Evolutionary conservation across 1,284 basidiomycete species (phyloP), one percentile per base, ranked within the genome.

Genomic region (Cutaneotrichosporon cavernicola): DNA sequence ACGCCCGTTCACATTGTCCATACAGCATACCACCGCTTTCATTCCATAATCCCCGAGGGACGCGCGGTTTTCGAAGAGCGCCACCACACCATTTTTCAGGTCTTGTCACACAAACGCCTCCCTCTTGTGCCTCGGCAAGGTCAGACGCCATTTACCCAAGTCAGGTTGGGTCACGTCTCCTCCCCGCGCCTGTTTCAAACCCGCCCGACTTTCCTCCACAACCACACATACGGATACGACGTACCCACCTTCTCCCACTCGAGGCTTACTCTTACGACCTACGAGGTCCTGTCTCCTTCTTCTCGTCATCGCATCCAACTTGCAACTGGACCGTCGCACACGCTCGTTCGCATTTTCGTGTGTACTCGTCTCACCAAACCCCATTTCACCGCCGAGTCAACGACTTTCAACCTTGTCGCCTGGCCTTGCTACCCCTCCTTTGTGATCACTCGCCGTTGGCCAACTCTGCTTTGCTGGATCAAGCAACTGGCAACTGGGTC

Each of bases 101-200:
- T 36, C 43, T 46, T 6, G 43, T 46, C 43, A 46, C 16, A 46
- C 43, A 5, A 46, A 16, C 22, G 22, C 47, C n/a, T 10, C 2
- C 49, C 49, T 8, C 26, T 7, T 0, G 43, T 18, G 18, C 43
- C 43, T 46, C 6, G 18, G 18, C 1, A 46, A 46, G 18, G 14
- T 16, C 16, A 46, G 34, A 36, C 34, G 34, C 34, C 34, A 46
- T 16, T 46, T 46, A 18, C 43, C 43, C 43, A n/a, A 46, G 43
- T 46, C n/a, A n/a, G n/a, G 43, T 46, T 46, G 43, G 43, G 26
- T 31, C 30, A 60, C 58, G 49, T 49, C 47, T 38, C 21, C 47
- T 34, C 51, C 58, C 50, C 58, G 49, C 58, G 30, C 36, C 49
- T 60, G 58, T 60, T 60, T 52, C 58, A 60, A 51, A 30, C 58